These are phyloP conservation scores for Peterozyma xylosa DNA, from an alignment of 805 yeast genomes.

Conservation along the genomic window DNA sequence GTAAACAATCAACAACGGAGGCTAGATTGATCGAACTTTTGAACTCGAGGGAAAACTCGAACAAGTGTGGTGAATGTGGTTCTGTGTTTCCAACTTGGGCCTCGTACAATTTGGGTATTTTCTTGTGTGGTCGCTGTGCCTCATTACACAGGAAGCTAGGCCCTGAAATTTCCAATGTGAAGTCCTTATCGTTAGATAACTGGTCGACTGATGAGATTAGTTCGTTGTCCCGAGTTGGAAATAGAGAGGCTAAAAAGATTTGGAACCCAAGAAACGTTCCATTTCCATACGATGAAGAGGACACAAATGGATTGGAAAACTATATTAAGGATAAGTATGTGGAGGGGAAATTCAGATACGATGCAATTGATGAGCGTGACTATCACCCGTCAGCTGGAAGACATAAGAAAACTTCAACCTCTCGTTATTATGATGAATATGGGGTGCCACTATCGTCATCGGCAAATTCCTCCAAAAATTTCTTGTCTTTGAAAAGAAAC, in stretches of 20 bases:
- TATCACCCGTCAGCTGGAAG: constrained; percentile 18
- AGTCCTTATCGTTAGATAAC: constrained; percentile 63
- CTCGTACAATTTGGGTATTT: constrained; percentile 48
- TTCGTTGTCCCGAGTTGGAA: constrained; percentile 40
- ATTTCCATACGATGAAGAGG: constrained; percentile 73
- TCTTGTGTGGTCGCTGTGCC: constrained; percentile 82
- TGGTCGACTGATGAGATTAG: constrained; percentile 59
- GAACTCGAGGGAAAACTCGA: constrained; percentile 50
- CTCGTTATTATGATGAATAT: not conserved
- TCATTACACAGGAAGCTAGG: constrained; percentile 67
- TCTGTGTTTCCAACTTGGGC: constrained; percentile 56
- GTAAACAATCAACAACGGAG: constrained; percentile 13
- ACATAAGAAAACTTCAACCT: constrained; percentile 16
- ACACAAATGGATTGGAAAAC: constrained; percentile 45
- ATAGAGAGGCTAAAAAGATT: constrained; percentile 44
- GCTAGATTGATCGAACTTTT: constrained; percentile 45
- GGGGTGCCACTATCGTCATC: not conserved
- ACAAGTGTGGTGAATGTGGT: constrained; percentile 77
- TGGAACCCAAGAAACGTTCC: constrained; percentile 70
- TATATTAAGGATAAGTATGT: constrained; percentile 65
- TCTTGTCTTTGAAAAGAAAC: not conserved
- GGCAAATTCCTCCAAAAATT: not conserved
- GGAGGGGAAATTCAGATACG: constrained; percentile 47
- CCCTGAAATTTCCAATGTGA: constrained; percentile 52
- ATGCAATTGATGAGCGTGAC: constrained; percentile 25